Percentiles rank a stretch among this genome's conserved stretches.
phyloP scores from a whole-genome alignment of 2,329 filamentous ascomycete genomes.

The Pseudodiploospora longispora region DNA sequence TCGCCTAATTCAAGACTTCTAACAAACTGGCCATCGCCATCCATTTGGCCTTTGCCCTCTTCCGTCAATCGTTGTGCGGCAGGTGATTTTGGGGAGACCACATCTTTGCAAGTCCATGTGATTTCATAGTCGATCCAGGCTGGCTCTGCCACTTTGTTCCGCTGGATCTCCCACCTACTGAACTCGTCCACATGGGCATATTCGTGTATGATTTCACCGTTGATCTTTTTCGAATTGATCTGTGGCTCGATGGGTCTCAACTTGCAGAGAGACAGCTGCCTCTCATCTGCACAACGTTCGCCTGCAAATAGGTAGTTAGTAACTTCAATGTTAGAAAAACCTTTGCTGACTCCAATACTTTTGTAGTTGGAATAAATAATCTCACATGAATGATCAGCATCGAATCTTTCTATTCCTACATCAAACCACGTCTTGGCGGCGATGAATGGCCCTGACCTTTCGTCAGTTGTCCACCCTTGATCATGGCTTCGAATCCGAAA shows the following conservation, averaged over 20 bases:
- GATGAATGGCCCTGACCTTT: constrained; percentile 13
- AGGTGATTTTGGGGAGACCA: constrained; percentile 33
- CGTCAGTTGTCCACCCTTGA: constrained; percentile 44
- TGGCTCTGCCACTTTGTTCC: constrained; percentile 31
- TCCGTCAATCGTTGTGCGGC: constrained; percentile 28
- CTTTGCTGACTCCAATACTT: too few relatives aligned
- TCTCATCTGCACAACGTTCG: neutral
- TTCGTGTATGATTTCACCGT: neutral
- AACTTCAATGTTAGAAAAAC: too few relatives aligned
- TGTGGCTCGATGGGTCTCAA: constrained; percentile 1
- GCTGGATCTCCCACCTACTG: constrained; percentile 37
- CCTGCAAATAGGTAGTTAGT: neutral
- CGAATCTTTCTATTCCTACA: constrained; percentile 50
- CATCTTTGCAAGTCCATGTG: constrained; percentile 45
- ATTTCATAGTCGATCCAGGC: constrained; percentile 35
- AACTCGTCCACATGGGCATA: neutral
- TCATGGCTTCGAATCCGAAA: constrained; percentile 51
- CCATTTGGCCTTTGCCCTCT: constrained; percentile 41
- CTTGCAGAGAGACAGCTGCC: constrained; percentile 1
- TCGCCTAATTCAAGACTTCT: constrained; percentile 48
- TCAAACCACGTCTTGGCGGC: constrained; percentile 57
- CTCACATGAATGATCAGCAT: constrained; percentile 19
- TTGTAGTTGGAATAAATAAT: neutral
- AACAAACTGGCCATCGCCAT: constrained; percentile 48
- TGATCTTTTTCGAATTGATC: neutral